These are phyloP conservation scores for Ricinus communis DNA, from an alignment of 345 rosid genomes.

Conservation along the genomic window DNA sequence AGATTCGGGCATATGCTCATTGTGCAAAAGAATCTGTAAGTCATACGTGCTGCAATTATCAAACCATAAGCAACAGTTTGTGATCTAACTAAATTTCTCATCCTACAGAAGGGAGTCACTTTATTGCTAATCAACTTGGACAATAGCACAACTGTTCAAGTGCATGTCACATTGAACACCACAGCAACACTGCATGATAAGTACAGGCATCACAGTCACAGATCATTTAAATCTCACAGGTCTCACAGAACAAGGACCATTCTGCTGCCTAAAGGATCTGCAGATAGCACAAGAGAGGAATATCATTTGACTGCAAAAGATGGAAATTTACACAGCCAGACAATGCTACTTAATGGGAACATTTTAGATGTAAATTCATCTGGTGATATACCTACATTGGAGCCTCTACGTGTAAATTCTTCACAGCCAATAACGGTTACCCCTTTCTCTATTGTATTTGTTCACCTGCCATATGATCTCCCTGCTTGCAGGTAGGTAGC, in stretches of 20 bases:
- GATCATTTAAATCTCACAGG: not conserved
- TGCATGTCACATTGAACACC: slow-evolving; percentile 39
- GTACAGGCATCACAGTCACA: slow-evolving; percentile 21
- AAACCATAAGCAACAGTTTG: not conserved
- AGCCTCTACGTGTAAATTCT: slow-evolving; percentile 49
- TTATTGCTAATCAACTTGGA: slow-evolving; percentile 73
- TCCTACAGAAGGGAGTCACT: slow-evolving; percentile 71
- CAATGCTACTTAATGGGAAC: slow-evolving; percentile 79
- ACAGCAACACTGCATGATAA: slow-evolving; percentile 30
- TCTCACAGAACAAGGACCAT: slow-evolving; percentile 20
- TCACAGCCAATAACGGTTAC: slow-evolving; percentile 49
- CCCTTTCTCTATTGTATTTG: slow-evolving; percentile 72
- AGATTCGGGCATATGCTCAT: slow-evolving; percentile 76
- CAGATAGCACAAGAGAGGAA: slow-evolving; percentile 57
- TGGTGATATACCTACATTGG: slow-evolving; percentile 67
- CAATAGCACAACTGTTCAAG: slow-evolving; percentile 50
- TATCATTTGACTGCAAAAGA: slow-evolving; percentile 79
- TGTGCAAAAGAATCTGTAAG: slow-evolving; percentile 77
- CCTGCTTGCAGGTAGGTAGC: slow-evolving; percentile 53
- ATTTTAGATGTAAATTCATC: slow-evolving; percentile 48
- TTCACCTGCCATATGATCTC: slow-evolving; percentile 47
- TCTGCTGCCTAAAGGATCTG: slow-evolving; percentile 22
- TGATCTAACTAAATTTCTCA: slow-evolving; percentile 14
- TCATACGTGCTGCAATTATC: slow-evolving; percentile 5
- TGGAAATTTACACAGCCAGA: slow-evolving; percentile 77